These are phyloP conservation scores for Sordariomycetes sp. DNA, from an alignment of 2,329 filamentous ascomycete genomes.

Conservation along the genomic window DNA sequence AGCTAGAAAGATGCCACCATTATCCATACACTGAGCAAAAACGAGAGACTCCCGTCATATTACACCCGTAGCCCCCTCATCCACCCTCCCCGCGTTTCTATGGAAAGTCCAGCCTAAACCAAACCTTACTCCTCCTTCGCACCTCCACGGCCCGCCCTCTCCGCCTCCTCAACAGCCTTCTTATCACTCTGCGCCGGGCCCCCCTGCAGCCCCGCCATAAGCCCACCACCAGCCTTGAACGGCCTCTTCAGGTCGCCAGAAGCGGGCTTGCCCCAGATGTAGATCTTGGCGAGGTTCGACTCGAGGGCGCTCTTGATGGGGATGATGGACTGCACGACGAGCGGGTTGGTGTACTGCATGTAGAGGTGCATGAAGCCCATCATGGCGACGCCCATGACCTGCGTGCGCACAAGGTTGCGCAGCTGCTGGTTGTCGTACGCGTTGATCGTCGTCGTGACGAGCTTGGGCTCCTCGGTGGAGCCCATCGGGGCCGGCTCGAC, in stretches of 20 bases:
- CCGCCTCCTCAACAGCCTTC: slow-evolving; percentile 69
- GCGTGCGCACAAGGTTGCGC: slow-evolving; percentile 71
- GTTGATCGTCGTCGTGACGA: slow-evolving; percentile 90
- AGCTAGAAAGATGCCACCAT: neutral
- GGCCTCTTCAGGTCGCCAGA: slow-evolving; percentile 86
- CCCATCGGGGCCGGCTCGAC: slow-evolving; percentile 92
- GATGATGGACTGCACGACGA: slow-evolving; percentile 97
- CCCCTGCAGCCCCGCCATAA: slow-evolving; percentile 68
- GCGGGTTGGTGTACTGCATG: slow-evolving; percentile 99
- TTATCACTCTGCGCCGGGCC: slow-evolving; percentile 79
- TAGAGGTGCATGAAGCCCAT: slow-evolving; percentile 98
- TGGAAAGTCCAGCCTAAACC: neutral
- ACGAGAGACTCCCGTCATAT: neutral
- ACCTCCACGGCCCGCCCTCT: slow-evolving; percentile 60
- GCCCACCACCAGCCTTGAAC: slow-evolving; percentile 75
- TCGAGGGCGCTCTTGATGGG: slow-evolving; percentile 93
- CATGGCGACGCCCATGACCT: slow-evolving; percentile 95
- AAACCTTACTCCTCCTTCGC: slow-evolving; percentile 54
- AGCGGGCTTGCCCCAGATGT: slow-evolving; percentile 77
- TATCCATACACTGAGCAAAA: neutral
- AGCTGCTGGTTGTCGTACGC: slow-evolving; percentile 85
- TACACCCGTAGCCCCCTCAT: neutral
- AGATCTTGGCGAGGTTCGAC: slow-evolving; percentile 91
- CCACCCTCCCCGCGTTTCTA: neutral
- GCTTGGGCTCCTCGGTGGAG: slow-evolving; percentile 85